These are phyloP conservation scores for Leccinum truebloodii DNA, from an alignment of 768 basidiomycete species.

Conservation along the genomic window DNA sequence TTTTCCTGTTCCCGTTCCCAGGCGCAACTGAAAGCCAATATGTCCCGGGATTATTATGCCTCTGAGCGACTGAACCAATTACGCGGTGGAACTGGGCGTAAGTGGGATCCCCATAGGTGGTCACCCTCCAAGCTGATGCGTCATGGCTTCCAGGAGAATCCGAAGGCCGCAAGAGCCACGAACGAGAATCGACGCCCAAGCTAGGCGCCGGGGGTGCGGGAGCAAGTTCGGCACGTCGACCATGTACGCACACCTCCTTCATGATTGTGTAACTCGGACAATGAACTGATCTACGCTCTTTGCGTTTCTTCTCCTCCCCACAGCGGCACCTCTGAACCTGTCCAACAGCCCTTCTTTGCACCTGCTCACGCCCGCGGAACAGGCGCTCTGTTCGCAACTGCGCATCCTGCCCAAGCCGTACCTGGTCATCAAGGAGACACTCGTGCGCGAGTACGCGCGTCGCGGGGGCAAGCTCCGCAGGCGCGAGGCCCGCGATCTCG, in stretches of 20 bases:
- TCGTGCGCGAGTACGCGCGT: slow-evolving; percentile 90
- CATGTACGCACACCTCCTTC: slow-evolving; percentile 35
- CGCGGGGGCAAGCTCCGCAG: slow-evolving; percentile 85
- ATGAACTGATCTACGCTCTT: neutral
- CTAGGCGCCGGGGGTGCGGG: slow-evolving; percentile 36
- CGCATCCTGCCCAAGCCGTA: slow-evolving; percentile 95
- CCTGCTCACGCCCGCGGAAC: slow-evolving; percentile 86
- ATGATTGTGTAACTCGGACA: neutral
- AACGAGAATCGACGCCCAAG: slow-evolving; percentile 62
- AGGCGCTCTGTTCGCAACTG: slow-evolving; percentile 82
- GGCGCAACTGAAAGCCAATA: slow-evolving; percentile 63
- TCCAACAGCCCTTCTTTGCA: slow-evolving; percentile 89
- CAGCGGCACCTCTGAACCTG: slow-evolving; percentile 77
- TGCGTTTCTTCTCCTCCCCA: neutral
- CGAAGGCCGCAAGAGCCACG: slow-evolving; percentile 58
- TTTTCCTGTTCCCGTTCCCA: slow-evolving; percentile 25
- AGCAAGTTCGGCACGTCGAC: slow-evolving; percentile 41
- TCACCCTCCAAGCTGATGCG: neutral
- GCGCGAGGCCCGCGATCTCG: slow-evolving; percentile 84
- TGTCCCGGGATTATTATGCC: slow-evolving; percentile 55
- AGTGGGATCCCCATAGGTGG: slow-evolving; percentile 19
- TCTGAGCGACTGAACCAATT: slow-evolving; percentile 52
- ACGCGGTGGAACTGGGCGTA: slow-evolving; percentile 49
- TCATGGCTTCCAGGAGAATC: slow-evolving; percentile 37
- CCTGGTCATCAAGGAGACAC: slow-evolving; percentile 91